Evolutionary conservation across 106 monocot species (phyloP).

Genomic region (Dendrobium chrysotoxum): DNA sequence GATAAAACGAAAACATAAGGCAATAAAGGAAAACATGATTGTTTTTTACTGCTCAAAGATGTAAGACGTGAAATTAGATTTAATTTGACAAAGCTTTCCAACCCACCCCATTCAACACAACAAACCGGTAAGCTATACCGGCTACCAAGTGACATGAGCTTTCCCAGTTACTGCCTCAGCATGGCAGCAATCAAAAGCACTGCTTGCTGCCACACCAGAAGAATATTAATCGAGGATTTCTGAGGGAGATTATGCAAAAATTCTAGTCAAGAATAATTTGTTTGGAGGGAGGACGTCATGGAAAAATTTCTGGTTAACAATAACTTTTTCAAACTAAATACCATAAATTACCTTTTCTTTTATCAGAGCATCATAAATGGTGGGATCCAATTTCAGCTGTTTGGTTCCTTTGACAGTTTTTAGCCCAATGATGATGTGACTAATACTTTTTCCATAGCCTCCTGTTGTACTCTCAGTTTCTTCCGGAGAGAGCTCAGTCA

Average conservation of each 20-base stretch:
- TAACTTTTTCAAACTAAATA: neutral
- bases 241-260: neutral
- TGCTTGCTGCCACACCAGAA: neutral
- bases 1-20: neutral
- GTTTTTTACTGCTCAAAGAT: neutral
- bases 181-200: neutral
- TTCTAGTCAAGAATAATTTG: neutral
- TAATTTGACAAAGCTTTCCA: neutral
- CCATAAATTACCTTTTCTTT: conserved; percentile 75
- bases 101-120: neutral
- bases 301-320: neutral
- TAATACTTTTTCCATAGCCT: conserved; percentile 91
- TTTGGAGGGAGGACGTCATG: neutral
- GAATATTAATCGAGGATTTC: neutral
- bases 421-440: conserved; percentile 92
- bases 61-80: neutral
- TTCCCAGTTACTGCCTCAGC: neutral
- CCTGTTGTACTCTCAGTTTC: conserved; percentile 83
- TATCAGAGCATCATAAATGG: conserved; percentile 96
- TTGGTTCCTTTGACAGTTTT: conserved; percentile 82
- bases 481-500: conserved; percentile 96
- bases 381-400: conserved; percentile 93
- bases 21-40: neutral
- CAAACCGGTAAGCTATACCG: neutral
- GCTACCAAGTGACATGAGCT: neutral